A percentile compares a stretch with the other conserved stretches of the same genome.
Evolutionary conservation across 2,329 filamentous ascomycete genomes (phyloP).

Genomic region (Tolypocladium amazonense): DNA sequence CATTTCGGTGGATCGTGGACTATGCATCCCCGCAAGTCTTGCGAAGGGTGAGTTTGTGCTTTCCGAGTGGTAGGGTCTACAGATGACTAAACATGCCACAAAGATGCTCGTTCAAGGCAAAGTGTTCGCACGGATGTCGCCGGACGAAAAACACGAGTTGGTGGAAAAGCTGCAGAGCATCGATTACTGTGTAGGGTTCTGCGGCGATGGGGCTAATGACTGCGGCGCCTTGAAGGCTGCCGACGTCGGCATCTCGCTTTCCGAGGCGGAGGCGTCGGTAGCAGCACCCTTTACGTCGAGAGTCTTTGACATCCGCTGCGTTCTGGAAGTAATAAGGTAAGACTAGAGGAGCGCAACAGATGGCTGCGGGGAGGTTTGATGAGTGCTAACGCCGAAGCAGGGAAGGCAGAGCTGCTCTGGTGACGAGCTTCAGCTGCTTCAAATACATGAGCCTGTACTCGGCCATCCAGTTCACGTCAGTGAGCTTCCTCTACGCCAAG

Average conservation of each 20-base stretch:
- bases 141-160: conserved; percentile 95
- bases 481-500: conserved; percentile 90
- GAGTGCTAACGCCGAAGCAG: conserved; percentile 28
- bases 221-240: conserved; percentile 94
- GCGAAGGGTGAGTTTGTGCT: conserved; percentile 41
- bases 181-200: conserved; percentile 92
- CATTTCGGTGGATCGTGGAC: conserved; percentile 94
- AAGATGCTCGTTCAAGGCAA: conserved; percentile 85
- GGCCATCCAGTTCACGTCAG: conserved; percentile 96
- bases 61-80: not conserved
- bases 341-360: conserved; percentile 4
- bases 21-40: conserved; percentile 75
- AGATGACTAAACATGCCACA: not conserved
- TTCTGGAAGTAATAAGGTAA: conserved; percentile 78
- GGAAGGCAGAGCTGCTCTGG: conserved; percentile 85
- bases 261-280: conserved; percentile 93
- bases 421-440: conserved; percentile 99
- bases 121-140: conserved; percentile 96
- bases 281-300: conserved; percentile 96
- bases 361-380: not conserved
- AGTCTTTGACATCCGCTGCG: conserved; percentile 92
- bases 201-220: conserved; percentile 94
- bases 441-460: conserved; percentile 99
- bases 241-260: conserved; percentile 93
- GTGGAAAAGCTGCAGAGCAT: conserved; percentile 96